Conservation (phyloP, 805 yeast genomes). For the Saturnispora galanensis region DNA sequence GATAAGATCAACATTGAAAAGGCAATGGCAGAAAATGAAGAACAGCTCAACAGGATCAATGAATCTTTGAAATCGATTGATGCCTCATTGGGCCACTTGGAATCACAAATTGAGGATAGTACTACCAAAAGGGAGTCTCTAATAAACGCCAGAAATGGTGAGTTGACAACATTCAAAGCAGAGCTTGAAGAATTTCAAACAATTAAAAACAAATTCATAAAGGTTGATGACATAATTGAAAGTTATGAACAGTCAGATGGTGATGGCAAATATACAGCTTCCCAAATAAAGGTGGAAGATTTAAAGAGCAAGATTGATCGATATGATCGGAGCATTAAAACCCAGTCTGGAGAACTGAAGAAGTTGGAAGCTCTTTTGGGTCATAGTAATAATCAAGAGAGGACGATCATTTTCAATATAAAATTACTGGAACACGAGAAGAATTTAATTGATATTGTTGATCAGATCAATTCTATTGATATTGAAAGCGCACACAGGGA, state of each 20-base stretch:
- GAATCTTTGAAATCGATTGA: slow-evolving; percentile 2
- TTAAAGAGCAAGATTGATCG: slow-evolving; percentile 12
- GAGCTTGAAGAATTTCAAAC: slow-evolving; percentile 29
- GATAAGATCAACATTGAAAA: slow-evolving; percentile 35
- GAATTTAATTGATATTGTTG: slow-evolving; percentile 22
- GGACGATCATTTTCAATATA: slow-evolving; percentile 39
- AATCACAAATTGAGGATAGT: not conserved
- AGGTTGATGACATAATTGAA: slow-evolving; percentile 34
- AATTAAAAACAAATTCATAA: slow-evolving; percentile 33
- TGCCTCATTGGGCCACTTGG: not conserved
- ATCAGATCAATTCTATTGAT: slow-evolving; percentile 26
- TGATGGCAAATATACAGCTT: slow-evolving; percentile 11
- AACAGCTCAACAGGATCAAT: slow-evolving; percentile 12
- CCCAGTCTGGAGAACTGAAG: slow-evolving; percentile 50
- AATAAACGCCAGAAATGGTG: not conserved
- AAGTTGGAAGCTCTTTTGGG: slow-evolving; percentile 42
- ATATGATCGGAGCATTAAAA: slow-evolving; percentile 16
- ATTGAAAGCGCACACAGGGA: slow-evolving; percentile 43
- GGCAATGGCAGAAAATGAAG: slow-evolving; percentile 29
- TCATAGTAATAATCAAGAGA: slow-evolving; percentile 53
- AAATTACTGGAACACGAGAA: slow-evolving; percentile 36
- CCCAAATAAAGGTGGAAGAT: slow-evolving; percentile 24
- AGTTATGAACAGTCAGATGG: slow-evolving; percentile 29
- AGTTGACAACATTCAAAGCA: not conserved
- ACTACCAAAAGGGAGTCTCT: not conserved